Base-by-base conservation (phyloP, 2,329 filamentous ascomycete species). In the Cordyceps farinosa region DNA sequence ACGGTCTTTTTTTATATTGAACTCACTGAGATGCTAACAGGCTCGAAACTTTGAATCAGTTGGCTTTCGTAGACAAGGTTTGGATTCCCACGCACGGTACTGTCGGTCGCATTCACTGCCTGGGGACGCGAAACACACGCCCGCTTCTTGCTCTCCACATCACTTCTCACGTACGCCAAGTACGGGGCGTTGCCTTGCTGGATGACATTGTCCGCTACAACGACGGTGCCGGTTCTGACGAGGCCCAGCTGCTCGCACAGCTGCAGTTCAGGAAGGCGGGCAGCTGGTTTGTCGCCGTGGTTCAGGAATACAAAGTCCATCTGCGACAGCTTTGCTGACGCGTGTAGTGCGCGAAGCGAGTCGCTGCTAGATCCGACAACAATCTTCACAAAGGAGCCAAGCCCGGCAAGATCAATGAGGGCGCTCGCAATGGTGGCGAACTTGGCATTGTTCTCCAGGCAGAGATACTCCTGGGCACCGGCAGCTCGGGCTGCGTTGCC, bases 261-360 rank as follows among this genome's bases (percentile, higher is more conserved):
- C 76, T 92, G 92, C 65, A 94, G 75, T 69, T 95, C 91, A 0
- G 84, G 82, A 1, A 84, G 85, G 72, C 94, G 95, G 0, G 87
- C 84, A 0, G 22, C 22, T 22, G 89, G 88, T 74, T 94, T 93
- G 75, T 89, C 88, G 75, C 89, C 88, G 73, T 95, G 91, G 70
- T 95, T 91, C 42, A 95, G 77, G 73, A 95, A 94, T 74, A 92
- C 78, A 45, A 93, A 76, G 68, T 92, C 89, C 65, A 92, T 84
- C 52, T 82, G 80, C 30, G 79, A 74, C 30, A 92, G 72, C 5
- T 72, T 69, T 0, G 85, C 85, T 3, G 78, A 73, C 1, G 76
- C 69, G 66, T 86, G 79, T 5, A 94, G 78, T 5, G 84, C 82
- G 55, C 82, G 80, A 52, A 94, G 79, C 0, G 86, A 87, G n/a